Base-by-base conservation (phyloP, 2,329 filamentous ascomycete genomes). In the Epichloe typhina region DNA sequence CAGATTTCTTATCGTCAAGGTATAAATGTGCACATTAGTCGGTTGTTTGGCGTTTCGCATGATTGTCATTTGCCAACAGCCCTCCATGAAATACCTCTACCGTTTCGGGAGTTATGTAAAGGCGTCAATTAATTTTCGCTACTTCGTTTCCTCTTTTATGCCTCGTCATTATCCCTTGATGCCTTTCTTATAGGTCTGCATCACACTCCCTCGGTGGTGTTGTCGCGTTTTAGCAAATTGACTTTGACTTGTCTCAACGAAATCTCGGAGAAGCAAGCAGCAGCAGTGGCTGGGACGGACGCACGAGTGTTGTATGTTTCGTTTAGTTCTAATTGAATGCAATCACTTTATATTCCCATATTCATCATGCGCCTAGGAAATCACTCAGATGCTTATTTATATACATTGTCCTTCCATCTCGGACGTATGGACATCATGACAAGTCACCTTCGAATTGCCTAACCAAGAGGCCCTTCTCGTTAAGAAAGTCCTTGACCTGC, bases 401-500 rank as follows among this genome's bases (percentile, higher is more conserved):
- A 23, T 50, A 12, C 15, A 15, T n/a, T 1, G 7, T 13, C 39
- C 42, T 13, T 5, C 19, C 19, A 23, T 47, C 11, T 46, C 26
- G 19, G n/a, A 26, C 31, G 46, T 13, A 6, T 35, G 19, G 31
- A 11, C n/a, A 47, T 56, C 56, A 69, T 39, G 43, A 52, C 59
- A 74, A 53, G 7, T 71, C 72, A 1, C 75, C 74, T 58, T 96
- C 91, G 61, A 85, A 88, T 52, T 82, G 79, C 55, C 93, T 77
- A n/a, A 96, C 84, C 52, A 88, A 66, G 52, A 95, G 73, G 0
- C 87, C 87, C 61, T 82, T 79, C 37, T 76, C 73, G 23, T 74
- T 73, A 53, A 98, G 67, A 62, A 86, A 79, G 53, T 94, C 84
- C 70, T 98, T 98, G 46, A 98, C 93, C 62, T 97, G 83, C 66